Percentiles rank a stretch among this genome's conserved stretches.
Evolutionary conservation across 257 asterid genomes (phyloP).

Genomic region (Fraxinus americana): DNA sequence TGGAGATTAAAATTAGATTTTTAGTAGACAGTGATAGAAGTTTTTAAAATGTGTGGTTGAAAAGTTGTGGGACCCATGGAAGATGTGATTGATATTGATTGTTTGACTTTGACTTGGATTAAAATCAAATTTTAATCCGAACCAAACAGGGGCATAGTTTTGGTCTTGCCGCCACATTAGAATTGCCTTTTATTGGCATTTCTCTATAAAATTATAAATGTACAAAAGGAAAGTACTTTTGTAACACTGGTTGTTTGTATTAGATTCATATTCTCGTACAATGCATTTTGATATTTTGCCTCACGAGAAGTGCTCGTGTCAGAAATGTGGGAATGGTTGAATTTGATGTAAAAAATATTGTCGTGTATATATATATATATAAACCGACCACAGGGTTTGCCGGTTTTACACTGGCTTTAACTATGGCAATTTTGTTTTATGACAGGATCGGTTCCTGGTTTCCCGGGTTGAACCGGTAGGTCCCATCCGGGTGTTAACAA

Average conservation of each 20-base stretch:
- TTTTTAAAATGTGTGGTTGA: no score
- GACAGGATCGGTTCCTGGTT: neutral
- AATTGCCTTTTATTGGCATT: neutral
- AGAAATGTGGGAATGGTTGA: no score
- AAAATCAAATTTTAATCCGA: no score
- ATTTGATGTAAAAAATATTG: no score
- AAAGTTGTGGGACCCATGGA: no score
- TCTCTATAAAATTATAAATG: neutral
- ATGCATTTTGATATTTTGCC: neutral
- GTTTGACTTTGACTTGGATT: no score
- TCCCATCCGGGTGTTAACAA: neutral
- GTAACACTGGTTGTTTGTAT: neutral
- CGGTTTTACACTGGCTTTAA: neutral
- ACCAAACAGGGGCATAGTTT: neutral
- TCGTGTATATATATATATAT: no score
- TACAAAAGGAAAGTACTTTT: neutral
- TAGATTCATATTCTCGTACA: neutral
- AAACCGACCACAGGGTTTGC: neutral
- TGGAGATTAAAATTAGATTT: no score
- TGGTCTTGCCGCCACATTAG: neutral
- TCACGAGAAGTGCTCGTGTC: neutral
- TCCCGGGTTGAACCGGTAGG: neutral
- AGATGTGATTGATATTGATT: no score
- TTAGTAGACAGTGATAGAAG: no score
- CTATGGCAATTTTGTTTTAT: neutral